Base-by-base conservation (phyloP, 805 yeast genomes). In the Metschnikowia lachancei region DNA sequence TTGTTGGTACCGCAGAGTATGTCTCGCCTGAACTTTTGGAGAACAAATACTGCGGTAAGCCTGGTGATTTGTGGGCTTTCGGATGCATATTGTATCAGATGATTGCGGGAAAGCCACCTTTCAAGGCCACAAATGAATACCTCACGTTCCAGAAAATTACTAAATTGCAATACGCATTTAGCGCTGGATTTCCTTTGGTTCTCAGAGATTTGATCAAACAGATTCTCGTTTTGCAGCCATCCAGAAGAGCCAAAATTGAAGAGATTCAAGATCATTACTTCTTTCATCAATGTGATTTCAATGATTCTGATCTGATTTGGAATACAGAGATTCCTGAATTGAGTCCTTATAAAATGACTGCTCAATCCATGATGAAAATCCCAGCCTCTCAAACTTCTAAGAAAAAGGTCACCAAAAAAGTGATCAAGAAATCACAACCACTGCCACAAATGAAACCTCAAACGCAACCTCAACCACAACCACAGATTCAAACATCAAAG, bases 1-100 rank as follows among this genome's bases (percentile, higher is more conserved):
- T 87, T 66, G 95, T 87, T 24, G 95, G 95, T 3, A 86, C 92
- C 0, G 92, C 92, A 0, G 92, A 85, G 56, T 85, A 85, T 56
- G 91, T 86, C 6, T 83, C 91, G 0, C 95, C 95, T 0, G 95
- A 87, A 57, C 67, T 87, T 32, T 68, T 87, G 49, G 87, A 83
- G 52, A 86, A 78, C 57, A 86, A 85, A 57, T 83, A 80, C 55
- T 76, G 81, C 55, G 83, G 84, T 4, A 78, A 78, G 51, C 75
- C 81, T 0, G 78, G 81, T 18, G 85, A 80, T 57, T 64, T 80
- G 14, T 80, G 85, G 85, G 83, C 85, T 0, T 69, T 77, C 51
- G 85, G 82, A 2, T 80, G 85, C 60, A 74, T 80, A 9, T 59
- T 80, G 9, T 80, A 77, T 54, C 85, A 80, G 56, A 76, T 80